phyloP scores from a whole-genome alignment of 495 filamentous ascomycete genomes.

The Lophium mytilinum region DNA sequence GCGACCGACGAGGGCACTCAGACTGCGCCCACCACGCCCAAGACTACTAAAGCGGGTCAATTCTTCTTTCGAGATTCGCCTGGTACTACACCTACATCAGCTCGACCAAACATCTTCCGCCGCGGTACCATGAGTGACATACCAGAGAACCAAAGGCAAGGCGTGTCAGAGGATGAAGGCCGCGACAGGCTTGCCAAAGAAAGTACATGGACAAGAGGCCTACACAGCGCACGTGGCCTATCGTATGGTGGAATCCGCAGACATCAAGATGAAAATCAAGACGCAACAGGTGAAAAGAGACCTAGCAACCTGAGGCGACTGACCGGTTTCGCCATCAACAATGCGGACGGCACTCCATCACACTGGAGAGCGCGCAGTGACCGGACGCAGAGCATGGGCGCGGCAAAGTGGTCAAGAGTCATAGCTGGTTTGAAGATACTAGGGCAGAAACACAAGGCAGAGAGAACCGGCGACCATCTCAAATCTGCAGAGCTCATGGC shows the following conservation, averaged over 20 bases:
- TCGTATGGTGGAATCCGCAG: constrained; percentile 41
- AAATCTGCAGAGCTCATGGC: constrained; percentile 97
- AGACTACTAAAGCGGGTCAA: constrained; percentile 23
- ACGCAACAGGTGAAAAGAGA: constrained; percentile 43
- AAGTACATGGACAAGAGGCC: constrained; percentile 48
- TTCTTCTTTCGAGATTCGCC: constrained; percentile 27
- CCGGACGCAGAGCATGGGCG: constrained; percentile 66
- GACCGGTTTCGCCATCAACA: constrained; percentile 57
- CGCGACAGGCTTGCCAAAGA: constrained; percentile 58
- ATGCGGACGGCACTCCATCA: constrained; percentile 44
- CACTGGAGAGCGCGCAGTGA: constrained; percentile 48
- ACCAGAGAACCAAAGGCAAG: constrained; percentile 55
- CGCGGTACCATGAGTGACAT: constrained; percentile 63
- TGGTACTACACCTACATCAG: constrained; percentile 12
- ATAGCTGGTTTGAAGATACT: constrained; percentile 79
- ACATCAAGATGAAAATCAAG: constrained; percentile 21
- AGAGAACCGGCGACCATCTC: constrained; percentile 73
- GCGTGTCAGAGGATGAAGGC: constrained; percentile 84
- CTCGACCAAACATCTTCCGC: constrained; percentile 49
- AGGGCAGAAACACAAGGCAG: constrained; percentile 67
- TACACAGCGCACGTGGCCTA: constrained; percentile 48
- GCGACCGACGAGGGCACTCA: constrained; percentile 32
- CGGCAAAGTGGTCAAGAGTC: constrained; percentile 76
- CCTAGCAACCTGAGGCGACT: constrained; percentile 67
- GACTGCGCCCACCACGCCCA: constrained; percentile 58